Conservation (phyloP, 2,329 filamentous ascomycete genomes). For the Alternaria arborescens region DNA sequence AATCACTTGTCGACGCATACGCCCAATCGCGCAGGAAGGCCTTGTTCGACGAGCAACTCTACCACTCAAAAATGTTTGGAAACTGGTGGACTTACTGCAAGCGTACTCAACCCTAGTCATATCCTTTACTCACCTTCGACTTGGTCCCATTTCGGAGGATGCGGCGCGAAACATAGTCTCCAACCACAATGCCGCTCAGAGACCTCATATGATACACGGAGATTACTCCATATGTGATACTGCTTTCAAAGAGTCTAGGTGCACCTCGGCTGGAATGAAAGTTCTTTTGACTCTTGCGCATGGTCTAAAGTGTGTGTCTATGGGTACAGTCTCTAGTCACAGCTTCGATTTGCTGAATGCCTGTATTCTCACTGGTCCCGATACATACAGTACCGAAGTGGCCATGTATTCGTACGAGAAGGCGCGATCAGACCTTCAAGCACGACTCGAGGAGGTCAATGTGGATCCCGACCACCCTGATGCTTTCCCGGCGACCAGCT, state of each 20-base stretch:
- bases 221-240: background rate
- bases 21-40: background rate
- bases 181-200: background rate
- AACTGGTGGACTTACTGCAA: background rate
- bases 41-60: conserved; percentile 1
- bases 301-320: background rate
- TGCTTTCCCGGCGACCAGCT: too few relatives aligned
- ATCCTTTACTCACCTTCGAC: too few relatives aligned
- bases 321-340: background rate
- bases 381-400: too few relatives aligned
- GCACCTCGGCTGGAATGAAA: background rate
- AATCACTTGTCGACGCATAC: background rate
- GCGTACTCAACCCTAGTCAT: background rate
- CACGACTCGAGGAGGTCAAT: too few relatives aligned
- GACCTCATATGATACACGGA: background rate
- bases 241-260: background rate
- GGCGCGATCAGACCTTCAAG: too few relatives aligned
- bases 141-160: background rate
- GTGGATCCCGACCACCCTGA: too few relatives aligned
- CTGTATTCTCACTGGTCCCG: too few relatives aligned
- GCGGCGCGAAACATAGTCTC: background rate
- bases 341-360: too few relatives aligned
- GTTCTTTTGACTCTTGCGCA: background rate
- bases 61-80: background rate
- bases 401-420: too few relatives aligned